Conservation (phyloP, 805 yeast species). For the Ogataea angusta region DNA sequence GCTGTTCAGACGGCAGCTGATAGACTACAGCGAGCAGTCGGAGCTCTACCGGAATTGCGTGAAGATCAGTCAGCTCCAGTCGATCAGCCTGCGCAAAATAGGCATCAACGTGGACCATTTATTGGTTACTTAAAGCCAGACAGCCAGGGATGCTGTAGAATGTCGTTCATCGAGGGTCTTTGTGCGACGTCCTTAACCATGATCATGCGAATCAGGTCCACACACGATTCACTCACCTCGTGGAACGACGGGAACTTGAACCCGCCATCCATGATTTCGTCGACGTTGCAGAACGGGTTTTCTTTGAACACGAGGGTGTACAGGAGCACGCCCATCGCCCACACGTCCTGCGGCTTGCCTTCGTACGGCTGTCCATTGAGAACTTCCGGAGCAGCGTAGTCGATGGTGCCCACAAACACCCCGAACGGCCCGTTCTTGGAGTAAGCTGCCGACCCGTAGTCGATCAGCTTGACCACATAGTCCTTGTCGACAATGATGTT, state of each 20-base stretch:
- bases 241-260: conserved; percentile 57
- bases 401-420: conserved; percentile 95
- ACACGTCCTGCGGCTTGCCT: conserved; percentile 93
- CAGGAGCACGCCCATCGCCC: conserved; percentile 92
- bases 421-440: conserved; percentile 91
- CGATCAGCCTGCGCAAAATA: conserved; percentile 54
- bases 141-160: conserved; percentile 72
- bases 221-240: conserved; percentile 58
- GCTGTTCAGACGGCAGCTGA: conserved; percentile 62
- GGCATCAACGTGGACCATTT: conserved; percentile 77
- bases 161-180: conserved; percentile 73
- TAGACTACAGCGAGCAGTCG: conserved; percentile 55
- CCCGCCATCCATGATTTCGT: conserved; percentile 91
- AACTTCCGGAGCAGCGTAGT: conserved; percentile 97
- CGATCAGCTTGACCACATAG: conserved; percentile 81
- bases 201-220: conserved; percentile 58
- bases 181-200: conserved; percentile 61
- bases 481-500: conserved; percentile 83
- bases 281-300: conserved; percentile 93
- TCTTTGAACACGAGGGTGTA: conserved; percentile 91
- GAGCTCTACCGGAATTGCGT: conserved; percentile 54
- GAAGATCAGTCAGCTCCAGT: conserved; percentile 53
- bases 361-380: conserved; percentile 82
- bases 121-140: conserved; percentile 30
- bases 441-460: conserved; percentile 94